Evolutionary conservation across 2,329 filamentous ascomycete species (phyloP).

Genomic region (Sporothrix humicola): DNA sequence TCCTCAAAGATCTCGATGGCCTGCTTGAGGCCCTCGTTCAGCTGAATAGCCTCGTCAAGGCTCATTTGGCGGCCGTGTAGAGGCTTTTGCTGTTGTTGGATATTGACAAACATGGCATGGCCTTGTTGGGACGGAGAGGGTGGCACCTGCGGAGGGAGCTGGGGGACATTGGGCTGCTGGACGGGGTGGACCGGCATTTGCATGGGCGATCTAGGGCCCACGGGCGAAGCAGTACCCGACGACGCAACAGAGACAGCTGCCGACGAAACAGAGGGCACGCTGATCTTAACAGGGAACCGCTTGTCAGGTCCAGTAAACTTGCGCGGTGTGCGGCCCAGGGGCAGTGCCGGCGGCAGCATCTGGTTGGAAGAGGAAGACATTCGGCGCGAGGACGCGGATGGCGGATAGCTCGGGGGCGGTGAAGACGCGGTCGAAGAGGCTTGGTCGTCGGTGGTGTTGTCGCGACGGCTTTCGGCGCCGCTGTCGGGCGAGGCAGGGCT

Average conservation of each 20-base stretch:
- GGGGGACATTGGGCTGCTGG: not conserved
- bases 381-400: not conserved
- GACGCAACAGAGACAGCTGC: constrained; percentile 17
- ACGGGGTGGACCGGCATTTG: constrained; percentile 26
- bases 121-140: constrained; percentile 31
- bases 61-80: constrained; percentile 50
- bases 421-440: constrained; percentile 35
- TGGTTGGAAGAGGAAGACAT: constrained; percentile 36
- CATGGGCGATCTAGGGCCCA: constrained; percentile 24
- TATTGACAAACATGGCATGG: constrained; percentile 33
- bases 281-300: constrained; percentile 66
- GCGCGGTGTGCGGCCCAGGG: constrained; percentile 51
- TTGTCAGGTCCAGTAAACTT: constrained; percentile 58
- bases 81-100: constrained; percentile 37
- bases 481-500: constrained; percentile 37
- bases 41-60: constrained; percentile 59
- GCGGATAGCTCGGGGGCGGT: constrained; percentile 35
- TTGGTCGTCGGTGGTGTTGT: constrained; percentile 26
- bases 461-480: constrained; percentile 37
- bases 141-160: constrained; percentile 28
- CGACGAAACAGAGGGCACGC: constrained; percentile 41
- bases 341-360: constrained; percentile 44
- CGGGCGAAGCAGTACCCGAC: constrained; percentile 31
- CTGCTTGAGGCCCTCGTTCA: constrained; percentile 62
- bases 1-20: constrained; percentile 70